These are phyloP conservation scores for Blastobotrys raffinosifermentans DNA, from an alignment of 1,139 yeast genomes.

Conservation along the genomic window DNA sequence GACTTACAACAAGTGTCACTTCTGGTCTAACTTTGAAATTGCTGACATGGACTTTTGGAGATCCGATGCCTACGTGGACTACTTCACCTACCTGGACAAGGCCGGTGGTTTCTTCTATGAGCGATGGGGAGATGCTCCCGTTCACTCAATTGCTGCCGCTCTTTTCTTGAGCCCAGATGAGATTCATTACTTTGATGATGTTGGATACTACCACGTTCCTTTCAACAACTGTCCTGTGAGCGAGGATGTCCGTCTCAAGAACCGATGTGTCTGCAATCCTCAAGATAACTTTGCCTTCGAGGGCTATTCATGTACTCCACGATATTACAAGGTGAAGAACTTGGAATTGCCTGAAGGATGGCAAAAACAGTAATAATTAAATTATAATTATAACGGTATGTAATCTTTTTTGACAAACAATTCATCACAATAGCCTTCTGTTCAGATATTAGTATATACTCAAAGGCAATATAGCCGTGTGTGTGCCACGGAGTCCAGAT, in stretches of 20 bases:
- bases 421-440: neutral
- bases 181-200: conserved; percentile 72
- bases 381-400: conserved; percentile 1
- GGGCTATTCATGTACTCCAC: conserved; percentile 77
- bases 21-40: conserved; percentile 91
- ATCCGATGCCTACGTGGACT: conserved; percentile 55
- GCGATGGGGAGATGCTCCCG: conserved; percentile 96
- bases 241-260: conserved; percentile 35
- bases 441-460: neutral
- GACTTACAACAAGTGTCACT: conserved; percentile 75
- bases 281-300: conserved; percentile 75
- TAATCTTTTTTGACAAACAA: too few species aligned
- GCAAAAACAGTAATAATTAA: conserved; percentile 35
- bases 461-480: neutral
- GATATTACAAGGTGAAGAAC: conserved; percentile 59
- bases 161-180: conserved; percentile 58
- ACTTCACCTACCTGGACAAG: conserved; percentile 64
- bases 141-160: conserved; percentile 77
- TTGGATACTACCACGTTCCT: conserved; percentile 81
- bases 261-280: conserved; percentile 50
- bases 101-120: conserved; percentile 90
- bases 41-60: conserved; percentile 77
- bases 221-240: conserved; percentile 68
- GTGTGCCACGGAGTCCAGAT: neutral
- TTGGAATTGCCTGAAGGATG: conserved; percentile 70